Base-by-base conservation (phyloP, 2,329 filamentous ascomycete genomes). In the Exserohilum turcica region DNA sequence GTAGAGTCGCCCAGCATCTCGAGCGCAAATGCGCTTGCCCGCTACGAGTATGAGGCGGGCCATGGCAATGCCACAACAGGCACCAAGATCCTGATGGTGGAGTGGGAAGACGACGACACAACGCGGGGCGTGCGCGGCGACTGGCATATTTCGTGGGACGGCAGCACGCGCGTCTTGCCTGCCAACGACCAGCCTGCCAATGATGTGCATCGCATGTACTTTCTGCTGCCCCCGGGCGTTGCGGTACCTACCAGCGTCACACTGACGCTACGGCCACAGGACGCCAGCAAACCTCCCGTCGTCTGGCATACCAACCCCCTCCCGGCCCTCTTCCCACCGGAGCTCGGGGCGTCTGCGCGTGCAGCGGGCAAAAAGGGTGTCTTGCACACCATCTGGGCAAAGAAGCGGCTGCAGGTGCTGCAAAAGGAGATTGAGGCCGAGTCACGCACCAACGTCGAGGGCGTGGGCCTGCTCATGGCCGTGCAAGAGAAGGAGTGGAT, bases 41-140 rank as follows among this genome's bases (percentile, higher is more conserved):
- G 92, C 54, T 96, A 95, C 75, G 92, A 96, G 73, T 95, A 96
- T 70, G 89, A 92, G 75, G 80, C 84, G 0, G 88, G 86, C 31
- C 84, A 84, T 71, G 88, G 86, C 43, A 90, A 91, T 66, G 56
- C 56, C 46, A 62, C 61, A 36, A 88, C 92, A 60, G 91, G 91
- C 35, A 95, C 91, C 58, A 96, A 96, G 78, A 87, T 96, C 59
- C 79, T 96, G 64, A 94, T 96, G 91, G 87, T 96, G 33, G 91
- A 96, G 74, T 96, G 92, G 92, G 86, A 90, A 70, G 84, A 87
- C 46, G 82, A 83, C 60, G 77, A 81, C 54, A 73, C 77, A 36
- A 80, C 77, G 2, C 74, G 78, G 45, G 74, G 75, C 9, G 60
- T 80, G 13, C 69, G 67, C 0, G 82, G 81, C 2, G 82, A 82